Evolutionary conservation across 148 eudicot genomes (phyloP), one percentile per base, ranked within the genome.

Genomic region (Dysphania ambrosioides): DNA sequence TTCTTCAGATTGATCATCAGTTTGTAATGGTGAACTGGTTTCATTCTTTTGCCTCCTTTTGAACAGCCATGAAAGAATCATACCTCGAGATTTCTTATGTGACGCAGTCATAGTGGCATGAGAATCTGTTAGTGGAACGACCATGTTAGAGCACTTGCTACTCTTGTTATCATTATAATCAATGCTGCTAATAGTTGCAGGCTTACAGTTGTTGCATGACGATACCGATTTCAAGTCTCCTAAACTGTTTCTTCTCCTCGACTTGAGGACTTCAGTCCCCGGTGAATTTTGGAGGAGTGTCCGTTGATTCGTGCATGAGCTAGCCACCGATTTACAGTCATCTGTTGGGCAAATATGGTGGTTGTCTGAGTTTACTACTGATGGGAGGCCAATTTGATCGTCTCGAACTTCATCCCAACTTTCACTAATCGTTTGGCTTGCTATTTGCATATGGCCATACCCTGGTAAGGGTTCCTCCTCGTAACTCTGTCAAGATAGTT

Each of bases 401-500:
- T 67, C 53, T 42, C 49, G 69, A 41, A 76, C 64, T 70, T 86
- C 89, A 2, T 82, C 88, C 92, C 98, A 93, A 75, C 79, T 83
- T 59, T 84, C 90, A 11, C 93, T 55, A 51, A 85, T 60, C n/a
- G 81, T 73, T 74, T 74, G 88, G 79, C 71, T 83, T 32, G 86
- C 85, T 58, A 78, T 65, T 40, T 78, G 87, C 35, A 87, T 40
- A 76, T 85, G 88, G 58, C 75, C 83, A 75, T 84, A 91, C 66
- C 96, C 91, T 8, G 91, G 88, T 15, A 87, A 72, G 55, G 87
- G 90, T 51, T 89, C 95, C 72, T 91, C 97, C 76, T 88, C 95
- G 75, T 94, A 94, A 79, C 87, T 91, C 98, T 94, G 89, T 47
- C 11, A 66, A 63, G 41, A 71, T 51, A 32, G 31, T 53, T 59